phyloP scores from a whole-genome alignment of 2,329 filamentous ascomycete genomes.

The Xylaria sp. region DNA sequence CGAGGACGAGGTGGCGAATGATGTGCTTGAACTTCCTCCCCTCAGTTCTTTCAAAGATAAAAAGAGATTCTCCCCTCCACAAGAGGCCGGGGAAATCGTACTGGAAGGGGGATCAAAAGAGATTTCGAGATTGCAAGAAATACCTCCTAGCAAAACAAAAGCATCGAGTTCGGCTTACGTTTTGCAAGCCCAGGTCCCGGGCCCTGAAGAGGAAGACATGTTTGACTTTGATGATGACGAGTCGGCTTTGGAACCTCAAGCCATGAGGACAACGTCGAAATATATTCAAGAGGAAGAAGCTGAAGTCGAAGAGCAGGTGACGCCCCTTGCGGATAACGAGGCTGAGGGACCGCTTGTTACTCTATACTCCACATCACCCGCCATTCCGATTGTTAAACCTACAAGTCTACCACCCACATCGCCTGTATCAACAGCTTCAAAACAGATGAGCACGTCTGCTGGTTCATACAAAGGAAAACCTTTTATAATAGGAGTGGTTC shows the following conservation, averaged over 20 bases:
- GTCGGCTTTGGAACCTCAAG: conserved; percentile 28
- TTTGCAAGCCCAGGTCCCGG: neutral
- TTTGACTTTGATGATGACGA: conserved; percentile 59
- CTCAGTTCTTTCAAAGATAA: conserved; percentile 46
- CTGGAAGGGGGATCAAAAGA: conserved; percentile 15
- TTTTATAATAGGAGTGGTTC: conserved; percentile 64
- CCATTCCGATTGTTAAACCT: conserved; percentile 54
- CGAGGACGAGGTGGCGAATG: conserved; percentile 38
- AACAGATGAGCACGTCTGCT: conserved; percentile 52
- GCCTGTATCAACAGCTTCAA: conserved; percentile 45
- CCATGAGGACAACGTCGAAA: conserved; percentile 43
- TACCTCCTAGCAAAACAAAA: conserved; percentile 12
- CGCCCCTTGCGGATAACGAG: conserved; percentile 35
- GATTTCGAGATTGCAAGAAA: neutral
- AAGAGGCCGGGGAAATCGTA: conserved; percentile 8
- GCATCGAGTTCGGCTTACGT: neutral
- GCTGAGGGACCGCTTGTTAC: conserved; percentile 39
- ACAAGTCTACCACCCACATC: conserved; percentile 49
- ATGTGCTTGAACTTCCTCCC: conserved; percentile 47
- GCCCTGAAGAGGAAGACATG: conserved; percentile 54
- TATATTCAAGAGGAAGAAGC: conserved; percentile 53
- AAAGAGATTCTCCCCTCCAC: conserved; percentile 45
- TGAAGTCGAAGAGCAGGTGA: conserved; percentile 42
- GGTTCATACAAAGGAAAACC: conserved; percentile 67
- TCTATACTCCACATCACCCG: conserved; percentile 58